Base-by-base conservation (phyloP, 2,329 filamentous ascomycete genomes). In the Sarocladium strictum region DNA sequence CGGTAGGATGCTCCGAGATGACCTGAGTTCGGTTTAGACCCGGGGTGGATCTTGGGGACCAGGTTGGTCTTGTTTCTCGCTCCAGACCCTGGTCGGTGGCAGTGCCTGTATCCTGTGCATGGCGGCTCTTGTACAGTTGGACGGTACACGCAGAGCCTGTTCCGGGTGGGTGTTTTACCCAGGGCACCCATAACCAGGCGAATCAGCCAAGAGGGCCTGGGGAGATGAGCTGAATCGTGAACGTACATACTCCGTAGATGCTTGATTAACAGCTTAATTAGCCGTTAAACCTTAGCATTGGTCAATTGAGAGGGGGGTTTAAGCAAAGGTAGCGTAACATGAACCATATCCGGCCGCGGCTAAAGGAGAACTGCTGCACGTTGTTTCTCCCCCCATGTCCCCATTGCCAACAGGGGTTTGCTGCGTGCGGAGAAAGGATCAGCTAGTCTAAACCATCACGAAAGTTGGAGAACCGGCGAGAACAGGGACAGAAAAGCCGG, bases 371-470 rank as follows among this genome's bases (percentile, higher is more conserved):
- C 15, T 19, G 23, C 15, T n/a, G 9, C 38, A 19, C 3, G 23
- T 49, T 11, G 3, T 27, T 17, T 49, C 23, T 32, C 15, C 26
- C 47, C 26, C 19, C 47, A 32, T 51, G 3, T 9, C 17, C 37
- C 37, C 5, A 15, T n/a, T 51, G 27, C 24, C 19, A 4, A 23
- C 27, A 15, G 24, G 43, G 43, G 7, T 38, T 38, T 14, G 9
- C 19, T n/a, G 17, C 47, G 47, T 51, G 47, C 47, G 47, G 47
- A 51, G 47, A 51, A 51, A n/a, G n/a, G n/a, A n/a, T n/a, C n/a
- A n/a, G 24, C 43, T 51, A 10, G n/a, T 15, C 15, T 47, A 47
- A 10, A 5, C n/a, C 17, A 29, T 29, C n/a, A 43, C 38, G 17
- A 51, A 51, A 51, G 47, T 51, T 51, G 47, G 47, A 51, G 47